Evolutionary conservation across 2,329 filamentous ascomycete genomes (phyloP), one percentile per base, ranked within the genome.

Genomic region (Pseudogymnoascus sp.): DNA sequence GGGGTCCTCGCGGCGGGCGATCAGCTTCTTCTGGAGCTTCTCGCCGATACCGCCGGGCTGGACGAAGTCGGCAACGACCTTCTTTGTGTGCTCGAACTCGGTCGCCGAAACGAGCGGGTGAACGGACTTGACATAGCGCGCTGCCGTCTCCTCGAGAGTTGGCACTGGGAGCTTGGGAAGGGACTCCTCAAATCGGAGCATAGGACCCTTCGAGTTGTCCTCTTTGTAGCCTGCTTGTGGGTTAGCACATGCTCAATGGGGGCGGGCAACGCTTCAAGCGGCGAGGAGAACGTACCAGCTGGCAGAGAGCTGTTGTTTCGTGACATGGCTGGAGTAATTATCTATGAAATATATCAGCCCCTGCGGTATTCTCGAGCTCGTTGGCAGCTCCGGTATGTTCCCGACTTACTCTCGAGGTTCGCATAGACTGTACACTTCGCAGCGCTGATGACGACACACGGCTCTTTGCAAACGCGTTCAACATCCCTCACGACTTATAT

Each of bases 141-240:
- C 81, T 37, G 89, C 83, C 6, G 90, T 94, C 77, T 94, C 90
- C 72, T 93, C 85, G 67, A 95, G 87, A 1, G 88, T 87, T 9
- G 90, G 90, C 3, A 94, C 88, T 12, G 90, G 90, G 28, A 95
- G 80, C 37, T 81, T 81, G 47, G 90, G 90, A 32, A 95, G 82
- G n/a, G 89, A 93, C 37, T 92, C 89, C 73, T 95, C 89, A 74
- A 89, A 95, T 67, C 90, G 84, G 67, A 94, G 80, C 88, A 90
- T 94, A 54, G 84, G 79, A 60, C 89, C 89, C 73, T 91, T 92
- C 69, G 85, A 85, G 69, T 81, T 80, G 74, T 94, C 89, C 76
- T 94, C 90, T 70, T 81, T 84, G 77, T 94, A 93, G 68, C 87
- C 89, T 90, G 69, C 7, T 30, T 37, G 34, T 22, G 34, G 58